These are phyloP conservation scores for Pilasporangium apinafurcum DNA, from an alignment of 352 stramenopile genomes.

Conservation along the genomic window DNA sequence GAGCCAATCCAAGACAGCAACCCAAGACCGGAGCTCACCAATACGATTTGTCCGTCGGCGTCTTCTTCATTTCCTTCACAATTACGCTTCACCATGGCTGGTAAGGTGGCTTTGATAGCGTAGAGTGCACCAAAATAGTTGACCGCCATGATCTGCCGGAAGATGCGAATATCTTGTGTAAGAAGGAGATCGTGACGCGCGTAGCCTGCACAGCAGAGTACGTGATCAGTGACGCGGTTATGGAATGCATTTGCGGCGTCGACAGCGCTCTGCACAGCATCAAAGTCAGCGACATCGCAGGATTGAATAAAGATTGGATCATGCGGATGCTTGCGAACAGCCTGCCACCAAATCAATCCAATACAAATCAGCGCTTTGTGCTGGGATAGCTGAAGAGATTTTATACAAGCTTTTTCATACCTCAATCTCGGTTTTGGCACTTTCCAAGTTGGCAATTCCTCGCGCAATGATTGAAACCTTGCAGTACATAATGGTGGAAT, in stretches of 20 bases:
- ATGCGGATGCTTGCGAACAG: background rate
- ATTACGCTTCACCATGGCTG: conserved; percentile 71
- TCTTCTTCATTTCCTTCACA: too few species aligned
- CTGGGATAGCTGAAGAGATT: too few species aligned
- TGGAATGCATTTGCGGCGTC: conserved; percentile 51
- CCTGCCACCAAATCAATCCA: background rate
- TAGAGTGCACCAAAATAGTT: conserved; percentile 65
- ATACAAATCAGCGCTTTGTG: too few species aligned
- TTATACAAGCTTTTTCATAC: too few species aligned
- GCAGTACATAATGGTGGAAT: too few species aligned
- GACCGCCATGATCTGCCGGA: conserved; percentile 38
- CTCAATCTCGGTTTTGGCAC: conserved; percentile 3
- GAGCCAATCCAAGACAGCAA: conserved; percentile 79
- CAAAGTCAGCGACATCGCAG: conserved; percentile 32
- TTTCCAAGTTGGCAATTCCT: conserved; percentile 2
- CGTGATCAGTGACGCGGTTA: conserved; percentile 43
- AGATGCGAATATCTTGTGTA: conserved; percentile 34
- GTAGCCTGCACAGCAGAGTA: conserved; percentile 37
- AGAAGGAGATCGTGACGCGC: conserved; percentile 36
- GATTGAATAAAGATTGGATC: conserved; percentile 24
- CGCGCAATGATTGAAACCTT: conserved; percentile 7
- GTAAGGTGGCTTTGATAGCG: conserved; percentile 40
- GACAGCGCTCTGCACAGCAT: conserved; percentile 30
- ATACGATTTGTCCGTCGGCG: conserved; percentile 34
- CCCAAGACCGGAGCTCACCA: conserved; percentile 45